Base-by-base conservation (phyloP, 495 filamentous ascomycete genomes). In the Tuber calosporum region DNA sequence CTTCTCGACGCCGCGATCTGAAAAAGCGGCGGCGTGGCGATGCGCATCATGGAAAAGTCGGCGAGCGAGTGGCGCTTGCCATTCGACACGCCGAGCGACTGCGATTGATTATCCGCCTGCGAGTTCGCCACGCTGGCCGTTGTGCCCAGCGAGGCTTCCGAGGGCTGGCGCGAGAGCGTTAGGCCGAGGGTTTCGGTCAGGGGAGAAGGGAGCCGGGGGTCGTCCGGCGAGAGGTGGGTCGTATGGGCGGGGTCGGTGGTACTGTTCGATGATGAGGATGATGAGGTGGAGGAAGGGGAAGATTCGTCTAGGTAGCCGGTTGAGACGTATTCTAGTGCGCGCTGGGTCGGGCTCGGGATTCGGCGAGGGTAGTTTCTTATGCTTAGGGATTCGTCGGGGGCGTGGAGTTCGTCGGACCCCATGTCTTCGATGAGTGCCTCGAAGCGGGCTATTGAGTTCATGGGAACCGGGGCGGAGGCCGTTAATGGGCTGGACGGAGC, bases 361-460 rank as follows among this genome's bases (percentile, higher is more conserved):
- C 79, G 67, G 37, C 69, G 71, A 19, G 80, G 79, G 42, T 77
- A 40, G 22, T 68, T 71, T 30, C 48, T 72, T 8, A 77, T 34
- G 43, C 70, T 48, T 20, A 74, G 68, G 13, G 20, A 19, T 58
- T 40, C 34, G 67, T 41, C 39, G 58, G 26, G 42, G 17, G 38
- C 42, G 36, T 42, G 37, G n/a, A 42, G 42, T 37, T 69, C 69
- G 22, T 71, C 70, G 26, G 42, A 68, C 72, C 77, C 80, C 38
- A 77, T 74, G 41, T 82, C 74, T 41, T 72, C 68, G 67, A 81
- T 75, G n/a, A 81, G 71, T 4, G 80, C 80, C 69, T 82, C 79
- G 67, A 82, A 79, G 5, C 80, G 80, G 17, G 79, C 80, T 22
- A 82, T 81, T n/a, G 80, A 81, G 22, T 75, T 80, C 74, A 81